A percentile compares a stretch with the other conserved stretches of the same genome.
Evolutionary conservation across 1,284 basidiomycete genomes (phyloP).

Genomic region (Trametes versicolor): DNA sequence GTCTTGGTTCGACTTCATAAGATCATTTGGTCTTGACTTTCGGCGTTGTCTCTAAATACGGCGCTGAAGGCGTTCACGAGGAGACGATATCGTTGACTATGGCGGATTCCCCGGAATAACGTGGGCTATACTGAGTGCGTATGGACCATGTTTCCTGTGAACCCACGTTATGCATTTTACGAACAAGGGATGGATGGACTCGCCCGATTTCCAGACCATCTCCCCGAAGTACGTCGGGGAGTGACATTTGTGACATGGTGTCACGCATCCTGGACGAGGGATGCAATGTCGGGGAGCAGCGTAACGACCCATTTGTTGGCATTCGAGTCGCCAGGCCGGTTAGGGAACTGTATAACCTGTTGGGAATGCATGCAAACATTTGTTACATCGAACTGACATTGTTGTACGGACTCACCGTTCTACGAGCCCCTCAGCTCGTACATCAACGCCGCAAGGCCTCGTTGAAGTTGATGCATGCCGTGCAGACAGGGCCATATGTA

Average conservation of each 20-base stretch:
- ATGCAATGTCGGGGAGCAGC: not conserved
- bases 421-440: not conserved
- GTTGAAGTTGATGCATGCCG: not conserved
- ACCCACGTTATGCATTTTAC: not conserved
- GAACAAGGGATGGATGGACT: not conserved
- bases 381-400: not conserved
- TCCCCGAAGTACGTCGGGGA: not conserved
- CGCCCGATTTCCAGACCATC: not conserved
- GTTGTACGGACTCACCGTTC: not conserved
- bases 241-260: constrained; percentile 19
- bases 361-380: not conserved
- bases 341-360: not conserved
- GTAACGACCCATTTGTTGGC: not conserved
- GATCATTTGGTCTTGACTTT: not conserved
- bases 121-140: not conserved
- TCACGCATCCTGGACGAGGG: constrained; percentile 5
- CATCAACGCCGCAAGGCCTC: not conserved
- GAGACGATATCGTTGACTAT: not conserved
- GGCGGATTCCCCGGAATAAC: not conserved
- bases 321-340: not conserved
- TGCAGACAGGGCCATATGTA: too few relatives aligned
- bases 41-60: not conserved
- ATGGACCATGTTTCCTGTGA: not conserved
- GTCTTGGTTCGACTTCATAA: not conserved
- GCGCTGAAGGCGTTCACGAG: constrained; percentile 1